Base-by-base conservation (phyloP, 1,284 basidiomycete species). In the Fistulina hepatica region DNA sequence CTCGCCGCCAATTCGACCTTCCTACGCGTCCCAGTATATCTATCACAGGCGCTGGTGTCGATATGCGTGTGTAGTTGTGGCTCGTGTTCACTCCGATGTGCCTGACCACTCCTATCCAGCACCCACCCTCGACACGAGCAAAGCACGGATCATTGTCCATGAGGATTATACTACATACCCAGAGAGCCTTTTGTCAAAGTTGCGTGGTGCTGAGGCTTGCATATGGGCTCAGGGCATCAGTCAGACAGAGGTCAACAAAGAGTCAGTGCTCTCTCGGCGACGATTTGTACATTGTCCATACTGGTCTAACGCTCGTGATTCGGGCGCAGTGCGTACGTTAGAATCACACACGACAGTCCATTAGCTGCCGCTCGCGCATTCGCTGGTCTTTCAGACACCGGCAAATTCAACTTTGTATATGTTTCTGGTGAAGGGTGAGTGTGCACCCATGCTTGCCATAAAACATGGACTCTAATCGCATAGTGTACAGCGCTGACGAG, bases 151-250 rank as follows among this genome's bases (percentile, higher is more conserved):
- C 13, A 44, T 56, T 21, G 43, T 55, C 1, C 56, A 58, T 35
- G 27, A 41, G 5, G 48, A 57, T 39, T 47, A 33, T 20, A 16
- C 23, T 4, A 5, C 21, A 21, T 44, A 44, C 51, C 51, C 54
- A 2, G 36, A 45, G 5, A 10, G 23, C 7, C 28, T 57, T 10
- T 38, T 51, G 11, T 42, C 51, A 2, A 37, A 45, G 13, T 45
- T 59, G 24, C 44, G 49, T 23, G 55, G 48, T 13, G 50, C 52
- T 5, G 45, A 53, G 12, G 54, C 42, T 3, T 52, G 49, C 33
- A 44, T 57, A 10, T 57, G 57, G 56, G 55, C 52, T 1, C 50
- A 54, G 23, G 56, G 56, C 2, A 47, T 49, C 19, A 49, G 47
- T 23, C 51, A 54, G 31, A 50, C 44, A 12, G 36, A 44, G 15